Conservation (phyloP, 176 grass and related monocot genomes). For the Oryza glumipatula region DNA sequence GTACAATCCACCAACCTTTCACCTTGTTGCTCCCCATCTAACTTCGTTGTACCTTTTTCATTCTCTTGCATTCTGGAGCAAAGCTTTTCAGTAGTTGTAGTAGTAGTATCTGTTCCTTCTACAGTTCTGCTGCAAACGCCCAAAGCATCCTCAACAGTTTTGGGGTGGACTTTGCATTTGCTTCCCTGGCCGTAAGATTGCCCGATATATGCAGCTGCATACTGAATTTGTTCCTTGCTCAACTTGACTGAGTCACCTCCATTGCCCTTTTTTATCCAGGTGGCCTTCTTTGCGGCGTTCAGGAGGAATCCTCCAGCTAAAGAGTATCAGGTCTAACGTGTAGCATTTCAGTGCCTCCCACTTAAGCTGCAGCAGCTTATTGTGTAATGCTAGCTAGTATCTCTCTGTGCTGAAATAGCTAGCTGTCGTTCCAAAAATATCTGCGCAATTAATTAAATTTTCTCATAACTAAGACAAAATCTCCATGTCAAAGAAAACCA, state of each 20-base stretch:
- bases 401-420: background rate
- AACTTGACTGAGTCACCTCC: slow-evolving; percentile 15
- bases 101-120: background rate
- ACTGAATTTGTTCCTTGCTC: slow-evolving; percentile 53
- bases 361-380: slow-evolving; percentile 12
- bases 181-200: slow-evolving; percentile 4
- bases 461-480: background rate
- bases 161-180: slow-evolving; percentile 27
- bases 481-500: background rate
- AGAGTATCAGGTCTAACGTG: slow-evolving; percentile 18
- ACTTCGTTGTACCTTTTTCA: slow-evolving; percentile 15
- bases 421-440: background rate
- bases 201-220: background rate
- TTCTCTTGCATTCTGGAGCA: slow-evolving; percentile 11
- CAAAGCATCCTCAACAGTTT: slow-evolving; percentile 9
- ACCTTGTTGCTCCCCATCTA: background rate
- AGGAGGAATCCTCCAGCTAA: slow-evolving; percentile 33
- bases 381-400: background rate
- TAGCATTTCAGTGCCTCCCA: slow-evolving; percentile 17
- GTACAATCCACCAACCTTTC: slow-evolving; percentile 26
- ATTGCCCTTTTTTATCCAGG: slow-evolving; percentile 29
- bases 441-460: background rate
- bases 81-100: background rate
- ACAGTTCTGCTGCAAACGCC: background rate
- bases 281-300: slow-evolving; percentile 24